phyloP scores from a whole-genome alignment of 2,329 filamentous ascomycete species.

The Fusarium sp. region DNA sequence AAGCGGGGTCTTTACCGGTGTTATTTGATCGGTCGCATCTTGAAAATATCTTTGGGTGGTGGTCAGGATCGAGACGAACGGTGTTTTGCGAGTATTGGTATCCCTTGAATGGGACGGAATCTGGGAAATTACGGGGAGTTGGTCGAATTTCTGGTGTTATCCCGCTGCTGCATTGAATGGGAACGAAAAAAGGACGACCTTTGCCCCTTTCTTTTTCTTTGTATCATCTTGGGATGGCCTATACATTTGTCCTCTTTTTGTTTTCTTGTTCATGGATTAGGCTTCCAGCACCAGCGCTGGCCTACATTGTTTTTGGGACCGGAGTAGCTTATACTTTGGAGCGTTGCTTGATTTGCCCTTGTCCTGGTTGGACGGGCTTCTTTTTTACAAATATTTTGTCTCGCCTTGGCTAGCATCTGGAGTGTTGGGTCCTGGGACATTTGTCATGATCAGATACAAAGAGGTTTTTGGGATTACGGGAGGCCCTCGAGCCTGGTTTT shows the following conservation, averaged over 20 bases:
- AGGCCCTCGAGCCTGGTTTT: slow-evolving; percentile 53
- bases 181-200: slow-evolving; percentile 46
- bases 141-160: slow-evolving; percentile 49
- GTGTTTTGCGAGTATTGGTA: slow-evolving; percentile 47
- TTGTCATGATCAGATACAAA: slow-evolving; percentile 51
- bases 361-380: slow-evolving; percentile 41
- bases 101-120: slow-evolving; percentile 47
- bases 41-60: slow-evolving; percentile 49
- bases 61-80: slow-evolving; percentile 52
- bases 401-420: slow-evolving; percentile 48
- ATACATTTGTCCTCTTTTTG: slow-evolving; percentile 49
- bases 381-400: slow-evolving; percentile 40
- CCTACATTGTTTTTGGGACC: slow-evolving; percentile 33
- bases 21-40: slow-evolving; percentile 54
- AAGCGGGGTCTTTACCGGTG: slow-evolving; percentile 48
- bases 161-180: slow-evolving; percentile 48
- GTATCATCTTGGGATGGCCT: slow-evolving; percentile 45
- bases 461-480: slow-evolving; percentile 48
- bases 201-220: slow-evolving; percentile 46
- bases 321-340: slow-evolving; percentile 40
- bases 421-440: slow-evolving; percentile 45
- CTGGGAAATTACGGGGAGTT: slow-evolving; percentile 53
- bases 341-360: slow-evolving; percentile 47
- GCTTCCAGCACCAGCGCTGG: slow-evolving; percentile 28
- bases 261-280: slow-evolving; percentile 34